Conservation (phyloP, 345 rosid genomes). For the Populus euphratica region DNA sequence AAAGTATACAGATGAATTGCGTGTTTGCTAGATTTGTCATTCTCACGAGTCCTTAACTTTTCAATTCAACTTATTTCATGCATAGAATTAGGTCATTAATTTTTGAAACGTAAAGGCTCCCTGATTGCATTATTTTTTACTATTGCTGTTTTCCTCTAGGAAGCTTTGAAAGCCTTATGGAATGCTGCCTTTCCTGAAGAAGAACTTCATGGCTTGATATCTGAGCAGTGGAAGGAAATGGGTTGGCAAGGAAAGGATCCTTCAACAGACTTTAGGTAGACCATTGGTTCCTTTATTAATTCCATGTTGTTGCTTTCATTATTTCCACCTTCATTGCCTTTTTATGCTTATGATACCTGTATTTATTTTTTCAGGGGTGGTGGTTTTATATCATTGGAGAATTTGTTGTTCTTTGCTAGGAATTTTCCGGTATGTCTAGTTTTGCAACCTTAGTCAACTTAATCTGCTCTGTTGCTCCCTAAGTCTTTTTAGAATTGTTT, state of each 20-base stretch:
- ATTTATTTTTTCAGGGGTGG: conserved; percentile 77
- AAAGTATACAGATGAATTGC: not conserved
- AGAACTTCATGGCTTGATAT: conserved; percentile 75
- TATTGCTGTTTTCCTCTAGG: conserved; percentile 46
- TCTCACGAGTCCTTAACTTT: not conserved
- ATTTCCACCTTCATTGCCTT: not conserved
- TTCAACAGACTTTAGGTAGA: conserved; percentile 94
- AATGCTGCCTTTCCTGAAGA: conserved; percentile 86
- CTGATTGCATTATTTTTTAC: conserved; percentile 5
- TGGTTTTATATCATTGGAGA: conserved; percentile 97
- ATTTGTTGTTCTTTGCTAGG: conserved; percentile 80
- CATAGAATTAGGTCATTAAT: not conserved
- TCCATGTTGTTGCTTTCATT: not conserved
- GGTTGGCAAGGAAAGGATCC: conserved; percentile 99
- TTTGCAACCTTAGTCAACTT: conserved; percentile 5
- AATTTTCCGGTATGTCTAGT: conserved; percentile 61
- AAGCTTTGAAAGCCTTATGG: conserved; percentile 85
- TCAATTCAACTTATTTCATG: not conserved
- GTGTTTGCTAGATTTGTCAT: conserved; percentile 1
- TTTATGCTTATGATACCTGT: conserved; percentile 1
- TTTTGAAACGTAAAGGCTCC: not conserved
- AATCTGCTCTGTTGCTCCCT: not conserved
- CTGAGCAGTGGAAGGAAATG: conserved; percentile 99
- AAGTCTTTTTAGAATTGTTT: not conserved
- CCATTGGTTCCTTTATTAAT: not conserved